Percentiles rank a stretch among this genome's conserved stretches.
Evolutionary conservation across 2,329 filamentous ascomycete genomes (phyloP).

Genomic region (Metarhizium album): DNA sequence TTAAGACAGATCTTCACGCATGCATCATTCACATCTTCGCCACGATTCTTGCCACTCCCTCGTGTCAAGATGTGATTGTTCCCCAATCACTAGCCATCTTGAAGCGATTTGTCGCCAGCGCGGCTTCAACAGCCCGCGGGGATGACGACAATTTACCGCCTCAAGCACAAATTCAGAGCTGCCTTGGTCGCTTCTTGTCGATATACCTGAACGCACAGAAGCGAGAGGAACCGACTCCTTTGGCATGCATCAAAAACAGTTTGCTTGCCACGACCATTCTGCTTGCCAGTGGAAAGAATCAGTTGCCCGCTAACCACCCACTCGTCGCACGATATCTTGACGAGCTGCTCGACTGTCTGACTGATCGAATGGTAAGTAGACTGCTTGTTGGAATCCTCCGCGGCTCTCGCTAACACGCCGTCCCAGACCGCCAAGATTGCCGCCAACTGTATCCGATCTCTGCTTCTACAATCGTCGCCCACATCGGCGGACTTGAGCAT

Average conservation of each 20-base stretch:
- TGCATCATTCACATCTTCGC: conserved; percentile 96
- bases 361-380: conserved; percentile 54
- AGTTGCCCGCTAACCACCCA: conserved; percentile 63
- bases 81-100: conserved; percentile 85
- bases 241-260: conserved; percentile 87
- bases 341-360: conserved; percentile 76
- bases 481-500: conserved; percentile 62
- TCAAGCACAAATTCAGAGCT: conserved; percentile 66
- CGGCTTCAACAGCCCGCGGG: conserved; percentile 39
- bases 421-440: conserved; percentile 72
- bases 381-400: background rate
- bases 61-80: conserved; percentile 77
- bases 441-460: conserved; percentile 76
- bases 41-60: conserved; percentile 76
- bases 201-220: conserved; percentile 70
- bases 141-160: conserved; percentile 37
- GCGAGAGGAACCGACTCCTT: conserved; percentile 61
- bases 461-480: conserved; percentile 57
- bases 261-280: conserved; percentile 82
- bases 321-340: conserved; percentile 65
- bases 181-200: conserved; percentile 69
- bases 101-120: conserved; percentile 76
- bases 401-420: background rate
- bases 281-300: conserved; percentile 67
- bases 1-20: conserved; percentile 90